A percentile compares a stretch with the other conserved stretches of the same genome.
Evolutionary conservation across 805 yeast species (phyloP).

Genomic region (Kazachstania psychrophila): DNA sequence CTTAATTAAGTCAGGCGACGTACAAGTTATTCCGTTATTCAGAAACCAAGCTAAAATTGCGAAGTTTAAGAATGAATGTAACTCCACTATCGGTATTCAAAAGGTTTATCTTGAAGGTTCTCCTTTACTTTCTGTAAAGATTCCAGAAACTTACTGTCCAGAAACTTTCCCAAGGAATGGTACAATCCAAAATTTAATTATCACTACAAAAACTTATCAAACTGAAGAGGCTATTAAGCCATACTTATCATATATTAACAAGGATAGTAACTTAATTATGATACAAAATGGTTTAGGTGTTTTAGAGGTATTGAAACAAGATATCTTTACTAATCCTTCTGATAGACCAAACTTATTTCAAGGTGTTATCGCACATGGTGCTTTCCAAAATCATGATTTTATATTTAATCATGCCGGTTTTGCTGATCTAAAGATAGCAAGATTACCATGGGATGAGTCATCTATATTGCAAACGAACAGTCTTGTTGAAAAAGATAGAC

Average conservation of each 20-base stretch:
- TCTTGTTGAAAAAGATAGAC: conserved; percentile 8
- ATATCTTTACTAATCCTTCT: conserved; percentile 43
- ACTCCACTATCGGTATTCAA: conserved; percentile 19
- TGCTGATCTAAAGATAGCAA: conserved; percentile 54
- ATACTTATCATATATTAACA: conserved; percentile 39
- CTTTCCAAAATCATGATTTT: conserved; percentile 42
- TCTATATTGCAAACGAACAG: conserved; percentile 16
- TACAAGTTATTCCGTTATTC: conserved; percentile 24
- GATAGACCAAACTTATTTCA: conserved; percentile 54
- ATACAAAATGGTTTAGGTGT: conserved; percentile 91
- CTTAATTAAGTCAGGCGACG: conserved; percentile 16
- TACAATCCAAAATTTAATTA: conserved; percentile 47
- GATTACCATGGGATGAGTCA: conserved; percentile 37
- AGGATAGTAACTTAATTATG: conserved; percentile 52
- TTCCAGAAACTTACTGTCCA: conserved; percentile 16
- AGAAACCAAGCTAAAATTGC: conserved; percentile 22
- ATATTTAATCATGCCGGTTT: conserved; percentile 53
- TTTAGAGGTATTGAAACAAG: conserved; percentile 42
- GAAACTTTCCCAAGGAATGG: conserved; percentile 14
- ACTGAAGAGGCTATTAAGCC: conserved; percentile 55
- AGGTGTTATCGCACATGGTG: conserved; percentile 83
- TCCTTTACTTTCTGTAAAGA: conserved; percentile 7
- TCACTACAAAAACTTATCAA: conserved; percentile 75
- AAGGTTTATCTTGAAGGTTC: conserved; percentile 14
- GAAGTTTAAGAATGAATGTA: conserved; percentile 14